Evolutionary conservation across 2,329 filamentous ascomycete genomes (phyloP).

Genomic region (Acephala macrosclerotiorum): DNA sequence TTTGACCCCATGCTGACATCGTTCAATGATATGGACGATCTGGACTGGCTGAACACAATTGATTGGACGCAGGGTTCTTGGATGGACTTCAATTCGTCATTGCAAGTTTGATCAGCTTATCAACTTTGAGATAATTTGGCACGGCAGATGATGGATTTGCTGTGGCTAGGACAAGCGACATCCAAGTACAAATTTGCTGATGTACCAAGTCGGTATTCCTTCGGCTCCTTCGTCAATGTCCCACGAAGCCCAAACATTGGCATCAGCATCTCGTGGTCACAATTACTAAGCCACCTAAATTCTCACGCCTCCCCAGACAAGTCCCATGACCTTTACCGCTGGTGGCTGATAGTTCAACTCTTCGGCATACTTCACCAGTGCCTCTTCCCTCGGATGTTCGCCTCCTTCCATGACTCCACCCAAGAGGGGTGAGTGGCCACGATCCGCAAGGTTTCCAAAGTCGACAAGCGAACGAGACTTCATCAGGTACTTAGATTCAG

Average conservation of each 20-base stretch:
- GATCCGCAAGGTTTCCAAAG: no score
- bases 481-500: no score
- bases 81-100: slow-evolving; percentile 21
- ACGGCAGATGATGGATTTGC: background rate
- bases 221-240: background rate
- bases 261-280: background rate
- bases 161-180: background rate
- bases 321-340: background rate
- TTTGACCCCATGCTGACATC: slow-evolving; percentile 33
- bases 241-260: background rate
- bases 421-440: no score
- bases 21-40: slow-evolving; percentile 31
- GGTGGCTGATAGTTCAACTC: background rate
- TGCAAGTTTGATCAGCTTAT: background rate
- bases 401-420: no score
- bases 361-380: background rate
- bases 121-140: background rate
- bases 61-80: slow-evolving; percentile 42
- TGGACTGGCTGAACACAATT: slow-evolving; percentile 41
- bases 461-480: no score
- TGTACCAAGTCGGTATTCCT: background rate
- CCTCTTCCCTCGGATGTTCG: background rate
- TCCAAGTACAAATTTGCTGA: background rate
- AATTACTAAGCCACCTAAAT: background rate
- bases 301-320: background rate